A percentile compares a stretch with the other conserved stretches of the same genome.
Conservation (phyloP, 2,329 filamentous ascomycete species). For the Pseudogymnoascus sp. region DNA sequence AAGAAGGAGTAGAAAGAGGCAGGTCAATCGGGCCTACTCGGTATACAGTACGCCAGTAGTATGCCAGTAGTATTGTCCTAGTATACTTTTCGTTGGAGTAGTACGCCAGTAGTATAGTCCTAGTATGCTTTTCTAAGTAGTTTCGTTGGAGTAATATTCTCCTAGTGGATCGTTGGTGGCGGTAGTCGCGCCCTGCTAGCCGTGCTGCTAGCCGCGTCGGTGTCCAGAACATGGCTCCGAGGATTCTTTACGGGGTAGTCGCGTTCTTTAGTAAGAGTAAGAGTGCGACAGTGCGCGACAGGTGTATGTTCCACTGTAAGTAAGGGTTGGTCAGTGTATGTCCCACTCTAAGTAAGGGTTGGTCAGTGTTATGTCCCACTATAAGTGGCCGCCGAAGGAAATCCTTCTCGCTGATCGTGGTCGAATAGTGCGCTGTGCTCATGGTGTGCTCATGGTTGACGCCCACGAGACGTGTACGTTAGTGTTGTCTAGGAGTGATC, state of each 20-base stretch:
- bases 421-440: neutral
- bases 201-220: neutral
- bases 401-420: neutral
- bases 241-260: too few relatives aligned
- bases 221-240: neutral
- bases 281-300: too few relatives aligned
- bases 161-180: neutral
- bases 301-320: too few relatives aligned
- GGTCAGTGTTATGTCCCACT: too few relatives aligned
- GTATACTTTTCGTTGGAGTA: too few relatives aligned
- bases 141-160: too few relatives aligned
- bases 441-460: neutral
- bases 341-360: too few relatives aligned
- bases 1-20: neutral
- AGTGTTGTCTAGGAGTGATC: neutral
- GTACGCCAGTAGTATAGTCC: neutral
- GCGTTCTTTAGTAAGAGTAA: too few relatives aligned
- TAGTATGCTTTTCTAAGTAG: too few relatives aligned
- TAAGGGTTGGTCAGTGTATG: too few relatives aligned
- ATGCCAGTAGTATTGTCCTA: too few relatives aligned
- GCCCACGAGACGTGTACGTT: neutral
- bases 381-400: too few relatives aligned
- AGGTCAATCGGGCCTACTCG: neutral
- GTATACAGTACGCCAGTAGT: neutral
- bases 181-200: neutral